phyloP scores from a whole-genome alignment of 2,329 filamentous ascomycete genomes.

The Pyrenophora teres region DNA sequence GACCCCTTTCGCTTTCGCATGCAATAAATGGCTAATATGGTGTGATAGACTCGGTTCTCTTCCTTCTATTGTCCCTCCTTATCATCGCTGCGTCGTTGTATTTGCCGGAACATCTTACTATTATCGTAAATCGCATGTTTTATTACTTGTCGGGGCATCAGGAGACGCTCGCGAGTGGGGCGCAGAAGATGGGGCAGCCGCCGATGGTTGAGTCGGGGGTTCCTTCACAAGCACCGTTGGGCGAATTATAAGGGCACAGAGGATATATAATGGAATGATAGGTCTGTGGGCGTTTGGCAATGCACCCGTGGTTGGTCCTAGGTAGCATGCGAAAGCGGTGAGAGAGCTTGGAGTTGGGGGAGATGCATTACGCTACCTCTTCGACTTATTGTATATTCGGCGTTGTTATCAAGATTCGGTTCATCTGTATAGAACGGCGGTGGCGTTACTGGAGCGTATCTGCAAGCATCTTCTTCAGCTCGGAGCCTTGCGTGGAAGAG shows the following conservation, averaged over 20 bases:
- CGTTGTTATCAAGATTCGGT: not conserved
- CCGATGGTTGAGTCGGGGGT: slow-evolving; percentile 8
- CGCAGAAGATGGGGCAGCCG: slow-evolving; percentile 20
- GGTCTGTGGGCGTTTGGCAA: not conserved
- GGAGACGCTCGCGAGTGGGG: slow-evolving; percentile 25
- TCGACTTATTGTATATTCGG: not conserved
- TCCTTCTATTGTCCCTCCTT: slow-evolving; percentile 85
- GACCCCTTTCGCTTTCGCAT: not conserved
- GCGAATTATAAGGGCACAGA: slow-evolving; percentile 18
- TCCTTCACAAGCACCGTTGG: slow-evolving; percentile 12
- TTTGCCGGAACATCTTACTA: slow-evolving; percentile 86
- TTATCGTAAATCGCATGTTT: slow-evolving; percentile 82
- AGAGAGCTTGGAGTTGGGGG: too few species aligned
- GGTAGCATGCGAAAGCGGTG: not conserved
- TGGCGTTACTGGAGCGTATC: not conserved
- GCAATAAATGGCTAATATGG: not conserved
- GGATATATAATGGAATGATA: slow-evolving; percentile 26
- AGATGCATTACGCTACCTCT: not conserved
- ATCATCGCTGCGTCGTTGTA: slow-evolving; percentile 88
- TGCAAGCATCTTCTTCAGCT: not conserved
- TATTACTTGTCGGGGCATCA: slow-evolving; percentile 93
- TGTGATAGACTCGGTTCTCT: slow-evolving; percentile 78
- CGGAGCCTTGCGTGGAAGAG: not conserved
- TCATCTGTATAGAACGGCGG: not conserved
- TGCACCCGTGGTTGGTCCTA: too few species aligned